Evolutionary conservation across 2,329 filamentous ascomycete species (phyloP), one percentile per base, ranked within the genome.

Genomic region (Penicillium sp.): DNA sequence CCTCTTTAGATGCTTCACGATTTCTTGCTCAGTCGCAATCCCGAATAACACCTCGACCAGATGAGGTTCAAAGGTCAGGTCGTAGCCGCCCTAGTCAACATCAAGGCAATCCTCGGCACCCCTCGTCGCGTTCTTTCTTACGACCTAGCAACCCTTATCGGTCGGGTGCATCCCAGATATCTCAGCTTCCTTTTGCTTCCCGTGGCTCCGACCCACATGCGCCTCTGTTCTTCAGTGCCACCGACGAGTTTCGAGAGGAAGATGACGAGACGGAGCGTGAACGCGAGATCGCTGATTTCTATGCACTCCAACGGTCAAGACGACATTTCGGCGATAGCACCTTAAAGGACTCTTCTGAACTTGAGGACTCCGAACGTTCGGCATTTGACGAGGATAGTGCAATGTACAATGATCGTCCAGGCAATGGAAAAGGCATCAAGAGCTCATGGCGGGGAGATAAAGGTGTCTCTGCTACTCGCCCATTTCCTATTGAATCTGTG

Each of bases 1-100:
- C 34, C 14, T 74, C 68, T 72, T 65, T 41, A 96, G 93, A 97
- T 85, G 93, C 93, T 64, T 97, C 92, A 60, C 87, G 86, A 62
- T 99, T 99, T 71, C 83, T 99, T 63, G 89, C 91, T 54, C 93
- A 97, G 81, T 96, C 91, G 59, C 91, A 95, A 77, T 95, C 91
- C 54, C 86, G 89, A 56, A 78, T 97, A 64, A 89, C 87, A 59
- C 83, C 90, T 73, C 81, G 86, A 67, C 72, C 80, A 52, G 82
- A 82, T 49, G 70, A 75, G 43, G 57, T 67, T 46, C 70, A 77
- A 59, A 64, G 71, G 57, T 75, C 71, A 64, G 75, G 72, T 41
- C 67, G 74, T 64, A 77, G 74, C 63, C 76, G 75, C 54, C 70
- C 71, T 58, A 72, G 69, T 61, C 73, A 71, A 57, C 72, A 68